Percentiles rank a stretch among this genome's conserved stretches.
These are phyloP conservation scores for Arthonia radiata DNA, from an alignment of 495 filamentous ascomycete species.

Conservation along the genomic window DNA sequence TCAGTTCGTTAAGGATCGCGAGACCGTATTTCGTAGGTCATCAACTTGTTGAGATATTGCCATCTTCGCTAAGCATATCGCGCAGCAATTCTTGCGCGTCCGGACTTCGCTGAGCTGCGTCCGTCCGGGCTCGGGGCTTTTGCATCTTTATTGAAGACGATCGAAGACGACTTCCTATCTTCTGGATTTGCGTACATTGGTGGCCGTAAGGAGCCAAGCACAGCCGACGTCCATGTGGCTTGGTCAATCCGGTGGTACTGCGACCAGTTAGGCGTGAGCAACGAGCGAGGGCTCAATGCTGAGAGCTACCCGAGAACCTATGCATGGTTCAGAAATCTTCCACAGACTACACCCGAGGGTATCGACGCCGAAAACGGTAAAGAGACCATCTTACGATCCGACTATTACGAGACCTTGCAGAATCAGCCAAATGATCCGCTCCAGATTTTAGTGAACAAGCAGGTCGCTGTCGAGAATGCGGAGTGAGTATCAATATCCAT, in stretches of 20 bases:
- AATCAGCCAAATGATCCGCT: slow-evolving; percentile 4
- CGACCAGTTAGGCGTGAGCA: slow-evolving; percentile 3
- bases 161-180: slow-evolving; percentile 5
- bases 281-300: slow-evolving; percentile 5
- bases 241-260: slow-evolving; percentile 7
- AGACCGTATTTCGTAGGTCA: slow-evolving; percentile 7
- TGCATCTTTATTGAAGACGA: slow-evolving; percentile 1
- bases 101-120: slow-evolving; percentile 3
- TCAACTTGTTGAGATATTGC: too few species aligned
- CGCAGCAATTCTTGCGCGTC: slow-evolving; percentile 3
- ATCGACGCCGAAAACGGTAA: slow-evolving; percentile 3
- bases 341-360: slow-evolving; percentile 1
- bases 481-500: slow-evolving; percentile 9
- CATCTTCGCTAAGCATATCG: too few species aligned
- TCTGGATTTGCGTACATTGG: slow-evolving; percentile 2
- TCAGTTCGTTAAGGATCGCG: slow-evolving; percentile 7
- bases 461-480: slow-evolving; percentile 5
- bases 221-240: slow-evolving; percentile 8
- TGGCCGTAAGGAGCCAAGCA: slow-evolving; percentile 3
- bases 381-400: slow-evolving; percentile 3
- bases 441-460: slow-evolving; percentile 2
- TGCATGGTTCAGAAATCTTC: slow-evolving; percentile 5
- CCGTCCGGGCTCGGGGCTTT: slow-evolving; percentile 5
- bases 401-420: slow-evolving; percentile 1
- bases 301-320: slow-evolving; percentile 7